These are phyloP conservation scores for Magnaporthales sp. DNA, from an alignment of 2,329 filamentous ascomycete species.

Conservation along the genomic window DNA sequence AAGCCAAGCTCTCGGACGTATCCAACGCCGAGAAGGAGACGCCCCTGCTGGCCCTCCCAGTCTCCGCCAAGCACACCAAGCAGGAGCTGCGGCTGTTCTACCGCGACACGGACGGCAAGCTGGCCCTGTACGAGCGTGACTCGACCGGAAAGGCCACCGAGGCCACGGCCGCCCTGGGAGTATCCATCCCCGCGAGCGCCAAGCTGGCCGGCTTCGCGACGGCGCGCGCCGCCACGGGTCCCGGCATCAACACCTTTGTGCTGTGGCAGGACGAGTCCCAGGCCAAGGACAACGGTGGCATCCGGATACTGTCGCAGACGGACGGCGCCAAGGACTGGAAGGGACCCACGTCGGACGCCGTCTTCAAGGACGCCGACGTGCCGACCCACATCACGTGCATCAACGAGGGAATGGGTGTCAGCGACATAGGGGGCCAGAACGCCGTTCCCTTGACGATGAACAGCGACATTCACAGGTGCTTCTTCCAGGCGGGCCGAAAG, in stretches of 20 bases:
- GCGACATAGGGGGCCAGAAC: background rate
- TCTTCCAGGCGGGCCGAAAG: constrained; percentile 7
- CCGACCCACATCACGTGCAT: constrained; percentile 10
- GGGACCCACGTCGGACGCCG: constrained; percentile 3
- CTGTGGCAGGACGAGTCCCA: constrained; percentile 15
- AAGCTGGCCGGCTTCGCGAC: constrained; percentile 13
- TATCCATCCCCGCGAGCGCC: constrained; percentile 11
- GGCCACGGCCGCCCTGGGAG: constrained; percentile 1
- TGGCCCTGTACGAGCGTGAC: constrained; percentile 8
- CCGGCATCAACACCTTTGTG: constrained; percentile 13
- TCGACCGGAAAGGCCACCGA: constrained; percentile 3
- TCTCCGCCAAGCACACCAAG: background rate
- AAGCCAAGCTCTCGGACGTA: background rate
- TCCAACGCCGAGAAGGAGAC: background rate
- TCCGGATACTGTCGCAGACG: background rate
- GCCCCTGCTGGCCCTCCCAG: background rate
- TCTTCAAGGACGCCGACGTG: constrained; percentile 8
- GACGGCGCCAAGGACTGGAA: background rate
- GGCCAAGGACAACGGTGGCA: background rate
- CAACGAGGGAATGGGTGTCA: constrained; percentile 6
- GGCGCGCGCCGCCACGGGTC: constrained; percentile 5
- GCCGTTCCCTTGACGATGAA: constrained; percentile 2
- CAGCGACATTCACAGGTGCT: constrained; percentile 10
- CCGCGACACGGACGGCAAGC: constrained; percentile 5
- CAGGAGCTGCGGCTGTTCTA: background rate